Conservation (phyloP, 352 stramenopile species). For the Phytopythium aichiense region DNA sequence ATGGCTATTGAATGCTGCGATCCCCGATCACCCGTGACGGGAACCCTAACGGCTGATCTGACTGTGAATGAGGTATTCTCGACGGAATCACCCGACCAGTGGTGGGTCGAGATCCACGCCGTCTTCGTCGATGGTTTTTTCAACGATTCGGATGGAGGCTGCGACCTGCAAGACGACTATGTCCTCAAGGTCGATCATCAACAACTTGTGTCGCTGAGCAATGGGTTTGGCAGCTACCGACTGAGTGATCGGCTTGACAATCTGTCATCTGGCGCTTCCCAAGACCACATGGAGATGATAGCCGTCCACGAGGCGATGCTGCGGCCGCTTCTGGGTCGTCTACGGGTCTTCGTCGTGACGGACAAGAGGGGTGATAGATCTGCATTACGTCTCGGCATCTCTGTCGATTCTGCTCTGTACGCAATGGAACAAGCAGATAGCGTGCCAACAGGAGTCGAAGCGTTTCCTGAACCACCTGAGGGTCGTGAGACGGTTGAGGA, state of each 20-base stretch:
- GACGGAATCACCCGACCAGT: constrained; percentile 42
- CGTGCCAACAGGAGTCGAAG: not conserved
- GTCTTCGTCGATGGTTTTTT: constrained; percentile 13
- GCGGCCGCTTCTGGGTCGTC: constrained; percentile 30
- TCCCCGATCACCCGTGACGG: not conserved
- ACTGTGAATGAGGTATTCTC: constrained; percentile 52
- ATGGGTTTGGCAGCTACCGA: constrained; percentile 46
- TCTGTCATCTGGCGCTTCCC: not conserved
- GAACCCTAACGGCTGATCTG: constrained; percentile 27
- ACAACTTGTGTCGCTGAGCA: constrained; percentile 26
- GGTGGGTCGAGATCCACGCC: constrained; percentile 60
- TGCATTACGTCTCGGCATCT: not conserved
- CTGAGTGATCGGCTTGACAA: constrained; percentile 33
- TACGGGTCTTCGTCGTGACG: constrained; percentile 10
- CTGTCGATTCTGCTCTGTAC: not conserved
- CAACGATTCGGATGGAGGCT: not conserved
- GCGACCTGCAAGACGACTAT: not conserved
- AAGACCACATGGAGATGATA: constrained; percentile 25
- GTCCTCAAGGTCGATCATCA: constrained; percentile 32
- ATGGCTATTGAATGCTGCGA: constrained; percentile 17
- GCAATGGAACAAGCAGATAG: not conserved
- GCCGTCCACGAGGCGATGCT: constrained; percentile 54
- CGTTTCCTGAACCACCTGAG: not conserved
- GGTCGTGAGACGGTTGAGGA: not conserved
- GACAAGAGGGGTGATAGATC: not conserved